These are phyloP conservation scores for Coemansia sp. DNA, from an alignment of 192 early-diverging fungal genomes.

Conservation along the genomic window DNA sequence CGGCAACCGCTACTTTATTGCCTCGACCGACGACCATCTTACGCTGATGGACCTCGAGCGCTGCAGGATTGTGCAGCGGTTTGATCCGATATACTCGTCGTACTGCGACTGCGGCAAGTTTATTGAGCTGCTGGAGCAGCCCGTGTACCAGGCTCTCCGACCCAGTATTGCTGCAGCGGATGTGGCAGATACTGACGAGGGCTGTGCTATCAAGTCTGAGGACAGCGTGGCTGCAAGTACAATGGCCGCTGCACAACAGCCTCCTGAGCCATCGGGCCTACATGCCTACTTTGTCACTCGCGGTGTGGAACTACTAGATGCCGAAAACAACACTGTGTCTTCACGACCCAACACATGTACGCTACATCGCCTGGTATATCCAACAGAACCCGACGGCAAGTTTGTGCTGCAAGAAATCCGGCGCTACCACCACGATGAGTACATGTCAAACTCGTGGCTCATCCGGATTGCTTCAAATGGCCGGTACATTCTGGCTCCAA, in stretches of 20 bases:
- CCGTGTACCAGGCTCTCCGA: constrained; percentile 30
- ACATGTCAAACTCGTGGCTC: constrained; percentile 91
- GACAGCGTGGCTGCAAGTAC: neutral
- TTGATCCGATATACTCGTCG: constrained; percentile 75
- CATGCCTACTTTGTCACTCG: constrained; percentile 83
- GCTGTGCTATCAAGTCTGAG: neutral
- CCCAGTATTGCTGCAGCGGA: neutral
- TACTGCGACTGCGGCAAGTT: constrained; percentile 96
- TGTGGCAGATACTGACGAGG: constrained; percentile 20
- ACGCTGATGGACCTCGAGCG: constrained; percentile 89
- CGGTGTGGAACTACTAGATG: constrained; percentile 88
- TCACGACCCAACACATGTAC: constrained; percentile 84
- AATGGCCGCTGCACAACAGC: neutral
- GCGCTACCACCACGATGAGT: constrained; percentile 77
- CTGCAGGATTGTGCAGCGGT: constrained; percentile 56
- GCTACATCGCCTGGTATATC: constrained; percentile 84
- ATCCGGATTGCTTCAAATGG: constrained; percentile 86
- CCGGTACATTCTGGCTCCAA: constrained; percentile 85
- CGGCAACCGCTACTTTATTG: constrained; percentile 91
- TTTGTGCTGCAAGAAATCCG: constrained; percentile 79
- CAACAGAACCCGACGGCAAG: constrained; percentile 58
- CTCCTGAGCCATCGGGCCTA: constrained; percentile 16
- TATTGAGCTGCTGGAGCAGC: constrained; percentile 66
- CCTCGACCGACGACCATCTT: constrained; percentile 84
- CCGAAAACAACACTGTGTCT: constrained; percentile 66